Conservation (phyloP, 2,329 filamentous ascomycete genomes). For the Metarhizium sp. region DNA sequence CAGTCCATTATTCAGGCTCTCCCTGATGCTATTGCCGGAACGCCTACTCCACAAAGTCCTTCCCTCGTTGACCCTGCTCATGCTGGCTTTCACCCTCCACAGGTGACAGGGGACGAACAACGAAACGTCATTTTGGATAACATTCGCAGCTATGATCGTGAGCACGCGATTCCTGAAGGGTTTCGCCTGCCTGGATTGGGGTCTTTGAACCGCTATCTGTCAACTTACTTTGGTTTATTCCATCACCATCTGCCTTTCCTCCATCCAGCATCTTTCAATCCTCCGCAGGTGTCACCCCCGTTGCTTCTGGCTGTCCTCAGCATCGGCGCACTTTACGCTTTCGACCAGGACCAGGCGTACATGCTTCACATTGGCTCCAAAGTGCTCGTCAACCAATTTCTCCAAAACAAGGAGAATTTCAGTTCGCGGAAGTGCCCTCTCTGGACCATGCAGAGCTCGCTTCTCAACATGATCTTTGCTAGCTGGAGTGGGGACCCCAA, state of each 20-base stretch:
- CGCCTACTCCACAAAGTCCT: slow-evolving; percentile 65
- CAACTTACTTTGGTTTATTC: slow-evolving; percentile 94
- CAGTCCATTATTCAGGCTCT: slow-evolving; percentile 66
- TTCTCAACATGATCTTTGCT: slow-evolving; percentile 97
- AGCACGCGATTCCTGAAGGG: slow-evolving; percentile 74
- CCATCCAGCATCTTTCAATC: slow-evolving; percentile 83
- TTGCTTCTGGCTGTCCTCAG: slow-evolving; percentile 84
- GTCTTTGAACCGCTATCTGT: slow-evolving; percentile 82
- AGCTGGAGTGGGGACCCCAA: slow-evolving; percentile 99
- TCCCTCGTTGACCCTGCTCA: slow-evolving; percentile 59
- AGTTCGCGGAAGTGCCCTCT: slow-evolving; percentile 94
- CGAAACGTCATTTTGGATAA: slow-evolving; percentile 78
- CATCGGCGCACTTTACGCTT: slow-evolving; percentile 92
- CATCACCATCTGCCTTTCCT: slow-evolving; percentile 95
- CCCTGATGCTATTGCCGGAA: slow-evolving; percentile 58
- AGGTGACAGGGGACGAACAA: slow-evolving; percentile 76
- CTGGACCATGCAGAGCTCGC: slow-evolving; percentile 95
- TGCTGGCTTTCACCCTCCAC: slow-evolving; percentile 61
- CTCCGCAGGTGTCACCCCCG: slow-evolving; percentile 69
- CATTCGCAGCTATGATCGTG: slow-evolving; percentile 70
- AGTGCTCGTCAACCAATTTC: slow-evolving; percentile 90
- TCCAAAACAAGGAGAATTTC: slow-evolving; percentile 98
- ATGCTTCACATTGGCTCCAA: slow-evolving; percentile 97
- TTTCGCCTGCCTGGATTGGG: slow-evolving; percentile 78
- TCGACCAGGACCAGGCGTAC: slow-evolving; percentile 94